Evolutionary conservation across 495 filamentous ascomycete species (phyloP).

Genomic region (Neurospora sp.): DNA sequence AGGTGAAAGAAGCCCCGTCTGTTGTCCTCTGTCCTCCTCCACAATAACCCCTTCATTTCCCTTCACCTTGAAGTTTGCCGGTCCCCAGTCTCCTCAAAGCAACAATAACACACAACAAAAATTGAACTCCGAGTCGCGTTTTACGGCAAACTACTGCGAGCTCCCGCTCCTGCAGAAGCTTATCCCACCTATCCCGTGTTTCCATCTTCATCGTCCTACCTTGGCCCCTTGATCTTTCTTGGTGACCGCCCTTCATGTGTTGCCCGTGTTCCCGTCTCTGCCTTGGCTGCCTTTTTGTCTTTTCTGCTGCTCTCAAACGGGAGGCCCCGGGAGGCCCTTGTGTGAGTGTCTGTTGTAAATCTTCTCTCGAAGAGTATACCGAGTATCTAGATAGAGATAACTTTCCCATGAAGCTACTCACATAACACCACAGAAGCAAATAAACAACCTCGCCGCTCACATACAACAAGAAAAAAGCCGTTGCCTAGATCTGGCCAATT

Average conservation of each 20-base stretch:
- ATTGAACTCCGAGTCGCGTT: not conserved
- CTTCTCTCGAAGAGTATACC: not conserved
- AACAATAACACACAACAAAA: not conserved
- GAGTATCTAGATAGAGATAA: not conserved
- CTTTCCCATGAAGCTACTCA: not conserved
- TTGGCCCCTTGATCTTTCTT: not conserved
- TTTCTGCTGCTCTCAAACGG: not conserved
- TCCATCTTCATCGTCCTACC: not conserved
- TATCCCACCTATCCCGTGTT: not conserved
- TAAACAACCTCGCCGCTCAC: not conserved
- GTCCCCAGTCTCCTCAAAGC: not conserved
- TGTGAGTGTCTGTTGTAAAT: not conserved
- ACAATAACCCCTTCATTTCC: not conserved
- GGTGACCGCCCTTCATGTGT: not conserved
- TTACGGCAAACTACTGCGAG: not conserved
- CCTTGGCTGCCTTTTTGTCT: not conserved
- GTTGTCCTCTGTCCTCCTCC: not conserved
- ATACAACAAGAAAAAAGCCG: not conserved
- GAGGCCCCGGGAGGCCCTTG: not conserved
- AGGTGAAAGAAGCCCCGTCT: not conserved
- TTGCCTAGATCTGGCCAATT: not conserved
- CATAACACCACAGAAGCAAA: not conserved
- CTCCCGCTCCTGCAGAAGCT: not conserved
- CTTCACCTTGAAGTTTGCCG: not conserved
- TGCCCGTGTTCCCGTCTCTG: not conserved